Evolutionary conservation across 2,329 filamentous ascomycete genomes (phyloP).

Genomic region (Xylariales sp.): DNA sequence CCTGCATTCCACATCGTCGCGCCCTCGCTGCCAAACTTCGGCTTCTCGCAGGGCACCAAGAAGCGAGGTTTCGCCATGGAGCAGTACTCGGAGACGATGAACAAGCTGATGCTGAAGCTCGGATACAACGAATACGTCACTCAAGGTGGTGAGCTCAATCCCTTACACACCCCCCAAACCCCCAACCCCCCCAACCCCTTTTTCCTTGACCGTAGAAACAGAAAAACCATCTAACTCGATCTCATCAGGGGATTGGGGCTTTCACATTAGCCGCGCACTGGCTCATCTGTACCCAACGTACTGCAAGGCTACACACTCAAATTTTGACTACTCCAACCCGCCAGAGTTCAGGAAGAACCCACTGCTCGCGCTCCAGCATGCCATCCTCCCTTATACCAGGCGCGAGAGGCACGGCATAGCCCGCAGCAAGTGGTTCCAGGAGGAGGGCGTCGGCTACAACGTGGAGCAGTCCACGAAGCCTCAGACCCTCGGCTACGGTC

Average conservation of each 20-base stretch:
- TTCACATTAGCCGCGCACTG: slow-evolving; percentile 59
- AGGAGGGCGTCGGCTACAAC: slow-evolving; percentile 56
- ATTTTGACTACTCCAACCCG: slow-evolving; percentile 42
- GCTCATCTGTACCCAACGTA: slow-evolving; percentile 53
- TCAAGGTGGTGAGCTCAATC: slow-evolving; percentile 21
- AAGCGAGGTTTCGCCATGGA: slow-evolving; percentile 52
- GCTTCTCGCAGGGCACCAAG: slow-evolving; percentile 37
- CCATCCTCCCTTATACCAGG: slow-evolving; percentile 47
- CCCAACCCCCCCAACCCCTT: no score
- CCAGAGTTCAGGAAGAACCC: slow-evolving; percentile 51
- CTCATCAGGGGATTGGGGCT: slow-evolving; percentile 64
- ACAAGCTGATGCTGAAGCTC: slow-evolving; percentile 65
- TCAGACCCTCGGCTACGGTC: slow-evolving; percentile 65
- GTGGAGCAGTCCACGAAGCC: slow-evolving; percentile 62
- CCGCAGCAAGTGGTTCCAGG: slow-evolving; percentile 52
- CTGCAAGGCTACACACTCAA: slow-evolving; percentile 58
- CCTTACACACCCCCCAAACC: no score
- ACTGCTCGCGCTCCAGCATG: slow-evolving; percentile 50
- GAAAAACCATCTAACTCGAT: no score
- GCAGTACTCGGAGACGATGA: slow-evolving; percentile 60
- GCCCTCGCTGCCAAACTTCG: slow-evolving; percentile 51
- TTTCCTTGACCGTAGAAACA: no score
- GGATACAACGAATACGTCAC: slow-evolving; percentile 57
- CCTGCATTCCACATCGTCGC: slow-evolving; percentile 53
- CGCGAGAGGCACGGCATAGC: slow-evolving; percentile 47